Base-by-base conservation (phyloP, 129 eudicot species). In the Flaveria brownii region DNA sequence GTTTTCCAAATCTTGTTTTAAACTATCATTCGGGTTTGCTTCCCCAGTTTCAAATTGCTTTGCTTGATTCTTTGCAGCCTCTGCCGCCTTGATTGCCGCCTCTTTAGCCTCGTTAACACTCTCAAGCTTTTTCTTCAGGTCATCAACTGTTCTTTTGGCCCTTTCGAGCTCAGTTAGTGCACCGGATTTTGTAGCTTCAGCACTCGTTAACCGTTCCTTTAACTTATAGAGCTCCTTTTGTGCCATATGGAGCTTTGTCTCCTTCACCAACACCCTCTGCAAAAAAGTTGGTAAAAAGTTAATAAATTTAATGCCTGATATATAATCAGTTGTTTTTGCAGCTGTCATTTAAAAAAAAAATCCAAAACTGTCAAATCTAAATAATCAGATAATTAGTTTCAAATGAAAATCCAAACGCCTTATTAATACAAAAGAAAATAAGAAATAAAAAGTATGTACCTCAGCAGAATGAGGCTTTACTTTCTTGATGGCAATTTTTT, bases 121-220 rank as follows among this genome's bases (percentile, higher is more conserved):
- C 42, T 86, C 86, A n/a, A 95, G 96, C 79, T 91, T 95, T 65
- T 81, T 73, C 6, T 88, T 84, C 18, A 95, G 82, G 36, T 87
- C 87, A 16, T 91, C 97, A 8, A 89, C 88, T 0, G 96, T 89
- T 67, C 84, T 71, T 77, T 85, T 86, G 50, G 97, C 96, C 62
- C 76, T 81, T 66, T 91, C 99, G 42, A 95, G 99, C 74, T 95
- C 99, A n/a, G 71, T 51, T 47, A 89, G 91, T 59, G 96, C 97
- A 73, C 91, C 86, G 15, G 83, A 56, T 86, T 88, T 95, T n/a
- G 88, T 87, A 42, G 83, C 70, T 80, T 95, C 99, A 23, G 97
- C 92, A 82, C 81, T 83, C 59, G 81, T 84, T 59, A 95, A 49
- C 70, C 78, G 90, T 68, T 95, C 97, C 76, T 87, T 95, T 75